Evolutionary conservation across 164 flowering plant genomes (phyloP), one percentile per base, ranked within the genome.

Genomic region (Malania oleifera): DNA sequence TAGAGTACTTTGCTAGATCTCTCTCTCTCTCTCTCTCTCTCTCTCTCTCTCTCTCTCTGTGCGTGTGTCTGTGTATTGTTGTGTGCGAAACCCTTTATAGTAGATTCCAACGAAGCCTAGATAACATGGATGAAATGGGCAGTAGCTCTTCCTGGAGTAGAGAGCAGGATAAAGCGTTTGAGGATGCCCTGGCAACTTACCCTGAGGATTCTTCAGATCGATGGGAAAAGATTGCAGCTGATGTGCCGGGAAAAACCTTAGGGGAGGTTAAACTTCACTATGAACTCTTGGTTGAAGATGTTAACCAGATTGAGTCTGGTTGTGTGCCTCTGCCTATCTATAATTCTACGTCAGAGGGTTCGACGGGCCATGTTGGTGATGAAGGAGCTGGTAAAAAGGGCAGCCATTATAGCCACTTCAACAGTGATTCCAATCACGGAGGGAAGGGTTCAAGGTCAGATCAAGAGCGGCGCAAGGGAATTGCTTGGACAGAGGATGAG

Each of bases 401-500:
- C 13, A 47, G 76, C 7, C 73, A 77, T 65, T 47, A 22, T 10
- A 82, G 82, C 46, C 65, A 72, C 52, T 66, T 39, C 25, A 82
- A 71, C 59, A 62, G 72, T 57, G 91, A 83, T 31, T 74, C 85
- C 8, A 66, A 52, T 63, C 79, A 77, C 44, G 89, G 86, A 38
- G 77, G 82, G 53, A 91, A 91, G 71, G 70, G 63, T 45, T 81
- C 88, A 7, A 84, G 78, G 63, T 63, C 89, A 4, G 95, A 89
- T 67, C 96, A 89, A 65, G 98, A 92, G 67, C 91, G 96, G 0
- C 91, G 96, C 0, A 92, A 89, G 57, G 98, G 98, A 25, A 81
- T 85, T 61, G 91, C 98, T 15, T 92, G 98, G 98, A 89, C 98
- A 25, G 98, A 92, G 72, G 98, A 89, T 52, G 98, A 92, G 56